Conservation (phyloP, 2,329 filamentous ascomycete species). For the Aspergillus latus region DNA sequence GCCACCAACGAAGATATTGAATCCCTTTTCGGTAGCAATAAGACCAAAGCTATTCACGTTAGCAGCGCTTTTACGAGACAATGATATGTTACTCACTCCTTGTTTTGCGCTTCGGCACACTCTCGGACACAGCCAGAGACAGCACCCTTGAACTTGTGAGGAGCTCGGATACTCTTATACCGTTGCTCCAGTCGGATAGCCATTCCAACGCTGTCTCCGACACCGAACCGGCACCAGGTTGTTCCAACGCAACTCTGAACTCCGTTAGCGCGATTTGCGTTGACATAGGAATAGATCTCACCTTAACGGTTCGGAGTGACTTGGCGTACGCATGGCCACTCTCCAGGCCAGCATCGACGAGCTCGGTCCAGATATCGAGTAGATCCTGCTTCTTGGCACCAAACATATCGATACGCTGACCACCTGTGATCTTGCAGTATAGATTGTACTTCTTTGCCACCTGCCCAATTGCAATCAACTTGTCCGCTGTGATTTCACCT, state of each 20-base stretch:
- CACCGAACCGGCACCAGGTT: slow-evolving; percentile 86
- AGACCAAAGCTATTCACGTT: slow-evolving; percentile 67
- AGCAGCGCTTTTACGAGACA: background rate
- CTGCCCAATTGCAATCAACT: slow-evolving; percentile 76
- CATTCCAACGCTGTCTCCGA: slow-evolving; percentile 89
- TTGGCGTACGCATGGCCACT: slow-evolving; percentile 91
- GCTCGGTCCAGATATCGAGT: slow-evolving; percentile 73
- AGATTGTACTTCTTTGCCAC: slow-evolving; percentile 81
- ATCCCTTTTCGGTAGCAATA: slow-evolving; percentile 89
- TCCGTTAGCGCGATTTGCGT: slow-evolving; percentile 6
- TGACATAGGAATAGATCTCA: slow-evolving; percentile 4
- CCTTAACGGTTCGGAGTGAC: slow-evolving; percentile 80
- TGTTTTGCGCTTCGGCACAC: slow-evolving; percentile 88
- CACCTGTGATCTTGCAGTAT: slow-evolving; percentile 91
- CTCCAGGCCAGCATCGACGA: slow-evolving; percentile 84
- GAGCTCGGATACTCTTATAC: slow-evolving; percentile 85
- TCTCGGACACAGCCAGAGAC: slow-evolving; percentile 90
- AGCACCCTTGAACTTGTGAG: slow-evolving; percentile 88
- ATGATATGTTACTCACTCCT: slow-evolving; percentile 61
- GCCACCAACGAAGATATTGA: slow-evolving; percentile 87
- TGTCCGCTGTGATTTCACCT: slow-evolving; percentile 85
- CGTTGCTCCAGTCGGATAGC: slow-evolving; percentile 83
- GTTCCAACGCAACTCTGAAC: slow-evolving; percentile 77
- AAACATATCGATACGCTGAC: slow-evolving; percentile 90
- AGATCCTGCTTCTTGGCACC: slow-evolving; percentile 86